These are phyloP conservation scores for Stereum hirsutum DNA, from an alignment of 1,284 basidiomycete species.

Conservation along the genomic window DNA sequence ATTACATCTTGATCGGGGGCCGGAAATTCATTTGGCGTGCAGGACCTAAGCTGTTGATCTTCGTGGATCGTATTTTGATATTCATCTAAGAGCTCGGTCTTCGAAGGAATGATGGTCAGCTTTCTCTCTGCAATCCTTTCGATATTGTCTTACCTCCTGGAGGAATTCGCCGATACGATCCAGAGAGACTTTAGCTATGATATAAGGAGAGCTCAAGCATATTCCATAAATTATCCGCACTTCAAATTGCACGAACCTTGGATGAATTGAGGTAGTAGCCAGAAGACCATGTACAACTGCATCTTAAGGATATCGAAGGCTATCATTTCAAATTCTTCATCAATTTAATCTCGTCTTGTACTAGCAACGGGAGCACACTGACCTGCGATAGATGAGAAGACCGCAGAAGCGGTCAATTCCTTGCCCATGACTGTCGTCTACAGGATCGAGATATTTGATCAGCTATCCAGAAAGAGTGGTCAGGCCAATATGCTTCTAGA, in stretches of 20 bases:
- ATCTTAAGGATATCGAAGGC: slow-evolving; percentile 28
- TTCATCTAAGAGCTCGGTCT: slow-evolving; percentile 42
- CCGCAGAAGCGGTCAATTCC: slow-evolving; percentile 23
- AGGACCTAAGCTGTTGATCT: slow-evolving; percentile 19
- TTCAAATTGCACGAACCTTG: slow-evolving; percentile 19
- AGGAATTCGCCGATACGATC: slow-evolving; percentile 39
- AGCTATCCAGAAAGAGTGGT: too few relatives aligned
- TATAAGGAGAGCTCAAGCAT: slow-evolving; percentile 13
- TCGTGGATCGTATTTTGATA: too few relatives aligned
- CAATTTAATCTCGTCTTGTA: too few relatives aligned
- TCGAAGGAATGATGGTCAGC: too few relatives aligned
- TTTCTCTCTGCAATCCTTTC: too few relatives aligned
- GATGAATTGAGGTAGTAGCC: slow-evolving; percentile 20
- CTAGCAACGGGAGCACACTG: too few relatives aligned
- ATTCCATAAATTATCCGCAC: slow-evolving; percentile 15
- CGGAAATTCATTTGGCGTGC: slow-evolving; percentile 10
- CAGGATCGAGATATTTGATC: too few relatives aligned
- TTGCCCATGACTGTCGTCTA: slow-evolving; percentile 26
- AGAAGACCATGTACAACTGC: slow-evolving; percentile 22
- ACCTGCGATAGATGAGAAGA: slow-evolving; percentile 30
- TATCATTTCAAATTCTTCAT: slow-evolving; percentile 2
- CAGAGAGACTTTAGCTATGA: slow-evolving; percentile 34
- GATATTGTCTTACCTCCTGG: too few relatives aligned
- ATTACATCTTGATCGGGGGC: slow-evolving; percentile 19
- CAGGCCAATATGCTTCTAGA: slow-evolving; percentile 38